Evolutionary conservation across 805 yeast species (phyloP).

Genomic region (Komagataella populi): DNA sequence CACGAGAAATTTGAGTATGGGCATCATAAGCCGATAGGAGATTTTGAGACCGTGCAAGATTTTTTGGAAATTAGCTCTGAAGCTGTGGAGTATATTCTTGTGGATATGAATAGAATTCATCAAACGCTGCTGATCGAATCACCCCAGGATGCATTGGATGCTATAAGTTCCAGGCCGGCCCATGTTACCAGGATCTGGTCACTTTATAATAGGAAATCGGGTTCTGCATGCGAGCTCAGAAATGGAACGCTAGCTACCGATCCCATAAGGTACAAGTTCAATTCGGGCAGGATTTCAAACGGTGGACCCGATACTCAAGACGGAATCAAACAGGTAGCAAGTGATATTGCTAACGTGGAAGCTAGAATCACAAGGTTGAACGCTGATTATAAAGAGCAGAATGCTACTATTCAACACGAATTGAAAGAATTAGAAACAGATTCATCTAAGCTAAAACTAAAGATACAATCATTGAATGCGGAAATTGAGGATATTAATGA

Average conservation of each 20-base stretch:
- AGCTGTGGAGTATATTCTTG: constrained; percentile 42
- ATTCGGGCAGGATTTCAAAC: background rate
- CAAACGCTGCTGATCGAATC: constrained; percentile 37
- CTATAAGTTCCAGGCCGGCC: constrained; percentile 19
- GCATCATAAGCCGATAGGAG: constrained; percentile 25
- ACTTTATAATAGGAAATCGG: constrained; percentile 24
- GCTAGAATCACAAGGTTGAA: constrained; percentile 9
- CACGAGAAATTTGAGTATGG: constrained; percentile 45
- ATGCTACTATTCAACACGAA: constrained; percentile 2
- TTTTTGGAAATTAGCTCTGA: constrained; percentile 41
- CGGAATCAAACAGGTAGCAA: background rate
- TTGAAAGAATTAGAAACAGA: constrained; percentile 3
- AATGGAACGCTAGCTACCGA: constrained; percentile 30
- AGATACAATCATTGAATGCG: constrained; percentile 8
- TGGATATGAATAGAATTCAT: constrained; percentile 54
- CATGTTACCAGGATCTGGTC: constrained; percentile 31
- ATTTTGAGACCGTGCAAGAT: constrained; percentile 41
- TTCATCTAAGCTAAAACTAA: constrained; percentile 4
- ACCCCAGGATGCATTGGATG: constrained; percentile 33
- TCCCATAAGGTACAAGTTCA: constrained; percentile 23
- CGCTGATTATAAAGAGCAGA: constrained; percentile 3
- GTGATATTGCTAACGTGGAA: constrained; percentile 4
- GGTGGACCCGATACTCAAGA: background rate
- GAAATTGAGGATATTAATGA: constrained; percentile 20
- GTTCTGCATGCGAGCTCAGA: constrained; percentile 25